These are phyloP conservation scores for Striga hermonthica DNA, from an alignment of 305 asterid species.

Conservation along the genomic window DNA sequence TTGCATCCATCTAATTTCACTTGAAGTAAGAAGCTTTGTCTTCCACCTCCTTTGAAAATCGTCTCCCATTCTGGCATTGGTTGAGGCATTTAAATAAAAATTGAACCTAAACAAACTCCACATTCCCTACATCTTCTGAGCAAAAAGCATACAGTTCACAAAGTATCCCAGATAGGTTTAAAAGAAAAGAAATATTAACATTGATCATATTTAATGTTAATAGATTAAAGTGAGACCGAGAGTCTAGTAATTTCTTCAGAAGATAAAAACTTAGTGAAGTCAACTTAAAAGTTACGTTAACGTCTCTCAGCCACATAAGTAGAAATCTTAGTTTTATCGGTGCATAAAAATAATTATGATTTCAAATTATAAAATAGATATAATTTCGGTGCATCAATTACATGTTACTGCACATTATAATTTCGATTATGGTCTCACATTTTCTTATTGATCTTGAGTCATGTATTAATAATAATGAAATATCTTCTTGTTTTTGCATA, in stretches of 20 bases:
- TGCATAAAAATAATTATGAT: neutral
- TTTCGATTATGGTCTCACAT: neutral
- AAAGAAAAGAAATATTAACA: neutral
- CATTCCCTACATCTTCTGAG: neutral
- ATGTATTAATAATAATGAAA: neutral
- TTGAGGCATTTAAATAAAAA: constrained; percentile 6
- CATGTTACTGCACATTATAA: constrained; percentile 6
- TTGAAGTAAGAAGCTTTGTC: constrained; percentile 1
- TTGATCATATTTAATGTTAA: neutral
- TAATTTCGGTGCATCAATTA: neutral
- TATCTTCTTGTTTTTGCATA: neutral
- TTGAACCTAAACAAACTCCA: constrained; percentile 5
- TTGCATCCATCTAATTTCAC: constrained; percentile 24
- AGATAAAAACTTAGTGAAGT: neutral
- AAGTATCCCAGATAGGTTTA: constrained; percentile 2
- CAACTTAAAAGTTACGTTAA: neutral
- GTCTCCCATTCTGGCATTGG: constrained; percentile 23
- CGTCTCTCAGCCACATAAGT: neutral
- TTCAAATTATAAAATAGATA: constrained; percentile 4
- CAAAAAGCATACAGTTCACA: neutral
- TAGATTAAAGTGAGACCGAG: neutral
- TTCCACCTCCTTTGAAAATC: constrained; percentile 24
- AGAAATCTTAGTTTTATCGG: neutral
- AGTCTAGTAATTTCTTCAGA: neutral
- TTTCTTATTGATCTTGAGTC: constrained; percentile 11